These are phyloP conservation scores for Babesia ovis DNA, from an alignment of 169 alveolate species.

Conservation along the genomic window DNA sequence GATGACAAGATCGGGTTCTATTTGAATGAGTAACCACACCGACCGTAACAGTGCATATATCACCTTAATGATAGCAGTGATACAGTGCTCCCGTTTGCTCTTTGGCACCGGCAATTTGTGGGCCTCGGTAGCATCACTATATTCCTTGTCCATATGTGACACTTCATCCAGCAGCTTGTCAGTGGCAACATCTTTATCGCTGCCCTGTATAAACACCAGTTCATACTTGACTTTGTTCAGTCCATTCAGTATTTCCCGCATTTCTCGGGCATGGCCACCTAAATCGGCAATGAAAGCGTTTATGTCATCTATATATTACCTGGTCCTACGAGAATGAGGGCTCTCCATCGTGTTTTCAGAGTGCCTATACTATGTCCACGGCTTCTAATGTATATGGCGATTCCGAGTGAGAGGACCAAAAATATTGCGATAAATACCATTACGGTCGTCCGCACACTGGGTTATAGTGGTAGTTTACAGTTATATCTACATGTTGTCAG, in stretches of 20 bases:
- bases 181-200: conserved; percentile 4
- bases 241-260: conserved; percentile 32
- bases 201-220: conserved; percentile 14
- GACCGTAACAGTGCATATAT: not conserved
- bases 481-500: too few species aligned
- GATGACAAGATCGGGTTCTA: conserved; percentile 42
- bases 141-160: not conserved
- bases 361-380: not conserved
- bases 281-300: too few species aligned
- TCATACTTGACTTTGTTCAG: conserved; percentile 18
- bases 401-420: not conserved
- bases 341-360: not conserved
- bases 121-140: not conserved
- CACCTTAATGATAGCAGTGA: not conserved
- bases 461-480: too few species aligned
- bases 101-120: conserved; percentile 24
- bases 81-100: not conserved
- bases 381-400: not conserved
- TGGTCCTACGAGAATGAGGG: conserved; percentile 48
- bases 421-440: not conserved
- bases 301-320: conserved; percentile 22
- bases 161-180: not conserved
- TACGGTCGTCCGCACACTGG: too few species aligned
- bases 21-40: not conserved
- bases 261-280: conserved; percentile 62